These are phyloP conservation scores for Wickerhamomyces tratensis DNA, from an alignment of 805 yeast genomes.

Conservation along the genomic window DNA sequence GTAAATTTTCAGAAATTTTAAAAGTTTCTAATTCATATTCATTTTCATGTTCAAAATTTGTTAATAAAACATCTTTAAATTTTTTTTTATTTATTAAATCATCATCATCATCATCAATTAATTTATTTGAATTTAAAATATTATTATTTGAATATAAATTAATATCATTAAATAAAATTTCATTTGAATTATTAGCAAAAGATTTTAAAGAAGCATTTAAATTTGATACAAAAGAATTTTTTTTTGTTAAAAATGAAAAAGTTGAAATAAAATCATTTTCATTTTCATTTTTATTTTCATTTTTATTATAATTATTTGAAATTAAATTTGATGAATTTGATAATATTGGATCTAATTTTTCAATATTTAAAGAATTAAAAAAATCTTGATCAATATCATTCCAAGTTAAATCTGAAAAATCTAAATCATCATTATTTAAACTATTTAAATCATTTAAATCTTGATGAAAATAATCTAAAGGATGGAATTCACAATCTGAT, in stretches of 20 bases:
- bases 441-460: not conserved
- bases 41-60: not conserved
- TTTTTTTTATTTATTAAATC: too few species aligned
- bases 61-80: too few species aligned
- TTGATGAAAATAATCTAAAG: constrained; percentile 7
- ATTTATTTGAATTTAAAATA: constrained; percentile 1
- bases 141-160: too few species aligned
- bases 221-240: constrained; percentile 3
- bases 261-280: not conserved
- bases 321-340: not conserved
- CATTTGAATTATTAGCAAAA: constrained; percentile 10
- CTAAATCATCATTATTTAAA: not conserved
- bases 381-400: constrained; percentile 4
- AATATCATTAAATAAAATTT: constrained; percentile 10
- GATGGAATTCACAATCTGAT: constrained; percentile 10
- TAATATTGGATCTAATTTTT: constrained; percentile 2
- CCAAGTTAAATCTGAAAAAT: not conserved
- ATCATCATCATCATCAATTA: constrained; percentile 12
- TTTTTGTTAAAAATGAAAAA: not conserved
- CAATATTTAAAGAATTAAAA: not conserved
- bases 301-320: too few species aligned
- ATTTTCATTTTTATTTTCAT: not conserved
- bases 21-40: constrained; percentile 18
- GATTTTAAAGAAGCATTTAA: constrained; percentile 6
- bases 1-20: constrained; percentile 9